phyloP scores from a whole-genome alignment of 225 moss, liverwort and hornwort genomes.

The Anthoceros angustus region DNA sequence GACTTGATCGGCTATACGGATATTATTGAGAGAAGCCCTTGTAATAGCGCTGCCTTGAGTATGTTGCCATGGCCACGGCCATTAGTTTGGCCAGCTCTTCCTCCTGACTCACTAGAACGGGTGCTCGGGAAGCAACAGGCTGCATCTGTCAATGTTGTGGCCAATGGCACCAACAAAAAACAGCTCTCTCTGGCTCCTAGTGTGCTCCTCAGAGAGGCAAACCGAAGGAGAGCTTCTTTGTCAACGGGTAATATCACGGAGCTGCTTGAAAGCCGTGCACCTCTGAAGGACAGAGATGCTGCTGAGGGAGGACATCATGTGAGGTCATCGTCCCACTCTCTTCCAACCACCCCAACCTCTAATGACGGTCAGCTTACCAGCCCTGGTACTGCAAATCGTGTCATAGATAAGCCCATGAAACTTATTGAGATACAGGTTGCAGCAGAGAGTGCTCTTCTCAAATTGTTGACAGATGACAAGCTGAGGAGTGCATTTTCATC shows the following conservation, averaged over 20 bases:
- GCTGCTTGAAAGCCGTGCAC: conserved; percentile 29
- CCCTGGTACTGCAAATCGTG: conserved; percentile 21
- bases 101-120: conserved; percentile 42
- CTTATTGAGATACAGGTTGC: conserved; percentile 88
- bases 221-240: conserved; percentile 75
- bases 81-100: conserved; percentile 88
- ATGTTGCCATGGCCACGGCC: conserved; percentile 98
- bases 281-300: conserved; percentile 28
- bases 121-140: conserved; percentile 68
- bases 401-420: conserved; percentile 75
- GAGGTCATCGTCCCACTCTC: background rate
- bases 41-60: conserved; percentile 98
- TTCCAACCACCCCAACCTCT: background rate
- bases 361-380: conserved; percentile 15
- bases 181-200: conserved; percentile 86
- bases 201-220: conserved; percentile 75
- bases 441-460: conserved; percentile 82
- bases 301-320: background rate
- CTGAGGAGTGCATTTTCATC: conserved; percentile 74
- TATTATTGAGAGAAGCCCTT: conserved; percentile 85
- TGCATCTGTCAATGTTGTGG: conserved; percentile 1
- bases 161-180: conserved; percentile 14
- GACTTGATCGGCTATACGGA: conserved; percentile 94
- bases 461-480: conserved; percentile 45
- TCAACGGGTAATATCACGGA: conserved; percentile 70